Evolutionary conservation across 352 stramenopile genomes (phyloP).

Genomic region (Pythium dissimile): DNA sequence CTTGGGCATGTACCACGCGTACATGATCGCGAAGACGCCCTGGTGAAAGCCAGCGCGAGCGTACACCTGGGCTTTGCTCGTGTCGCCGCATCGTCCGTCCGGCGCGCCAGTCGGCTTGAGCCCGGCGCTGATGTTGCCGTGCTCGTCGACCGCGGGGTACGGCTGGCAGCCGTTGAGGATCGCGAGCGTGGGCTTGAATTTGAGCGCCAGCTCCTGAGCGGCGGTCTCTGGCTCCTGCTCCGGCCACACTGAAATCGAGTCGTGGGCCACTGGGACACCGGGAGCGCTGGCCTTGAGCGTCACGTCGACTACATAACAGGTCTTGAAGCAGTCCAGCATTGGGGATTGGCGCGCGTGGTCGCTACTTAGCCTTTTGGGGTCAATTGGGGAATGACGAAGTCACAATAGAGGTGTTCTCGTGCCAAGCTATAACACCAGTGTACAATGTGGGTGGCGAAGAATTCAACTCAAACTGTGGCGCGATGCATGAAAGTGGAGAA

Average conservation of each 20-base stretch:
- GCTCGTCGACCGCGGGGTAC: conserved; percentile 21
- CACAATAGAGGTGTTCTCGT: too few species aligned
- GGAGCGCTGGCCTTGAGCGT: not conserved
- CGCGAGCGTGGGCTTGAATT: conserved; percentile 28
- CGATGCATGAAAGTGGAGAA: too few species aligned
- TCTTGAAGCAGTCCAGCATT: too few species aligned
- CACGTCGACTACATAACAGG: not conserved
- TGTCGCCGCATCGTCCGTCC: conserved; percentile 9
- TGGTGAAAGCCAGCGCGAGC: conserved; percentile 22
- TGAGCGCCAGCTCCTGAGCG: conserved; percentile 16
- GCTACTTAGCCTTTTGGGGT: too few species aligned
- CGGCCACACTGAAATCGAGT: conserved; percentile 2
- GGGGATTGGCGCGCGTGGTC: too few species aligned
- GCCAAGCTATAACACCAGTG: too few species aligned
- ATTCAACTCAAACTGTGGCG: too few species aligned
- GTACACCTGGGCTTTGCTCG: conserved; percentile 25
- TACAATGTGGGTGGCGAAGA: too few species aligned
- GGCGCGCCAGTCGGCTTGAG: conserved; percentile 11
- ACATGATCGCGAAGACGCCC: conserved; percentile 28
- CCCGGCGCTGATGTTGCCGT: conserved; percentile 17
- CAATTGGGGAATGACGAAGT: too few species aligned
- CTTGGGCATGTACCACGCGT: conserved; percentile 42
- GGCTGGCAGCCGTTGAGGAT: conserved; percentile 20
- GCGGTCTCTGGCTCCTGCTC: not conserved
- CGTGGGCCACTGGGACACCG: too few species aligned